Conservation (phyloP, 1,284 basidiomycete species). For the Tremellales sp. region DNA sequence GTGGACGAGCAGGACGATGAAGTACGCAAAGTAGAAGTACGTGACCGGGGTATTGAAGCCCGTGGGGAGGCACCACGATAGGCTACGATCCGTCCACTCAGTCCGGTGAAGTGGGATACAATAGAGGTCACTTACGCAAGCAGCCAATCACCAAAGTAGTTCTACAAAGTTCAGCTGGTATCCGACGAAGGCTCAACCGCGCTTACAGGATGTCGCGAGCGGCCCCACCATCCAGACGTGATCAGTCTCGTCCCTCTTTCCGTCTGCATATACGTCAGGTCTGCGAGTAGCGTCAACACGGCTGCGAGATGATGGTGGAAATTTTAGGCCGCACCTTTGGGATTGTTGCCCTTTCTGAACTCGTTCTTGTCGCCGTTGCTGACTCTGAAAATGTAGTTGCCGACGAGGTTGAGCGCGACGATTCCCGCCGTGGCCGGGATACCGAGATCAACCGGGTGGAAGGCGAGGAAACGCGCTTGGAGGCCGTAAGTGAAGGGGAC, state of each 20-base stretch:
- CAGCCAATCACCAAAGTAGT: constrained; percentile 64
- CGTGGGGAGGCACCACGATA: constrained; percentile 83
- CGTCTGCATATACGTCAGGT: constrained; percentile 78
- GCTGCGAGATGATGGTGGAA: background rate
- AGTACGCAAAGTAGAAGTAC: constrained; percentile 93
- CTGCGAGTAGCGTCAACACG: constrained; percentile 24
- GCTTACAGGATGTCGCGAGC: constrained; percentile 73
- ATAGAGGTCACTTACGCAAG: constrained; percentile 43
- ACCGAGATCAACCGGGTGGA: constrained; percentile 77
- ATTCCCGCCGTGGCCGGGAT: constrained; percentile 60
- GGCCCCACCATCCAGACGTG: constrained; percentile 96
- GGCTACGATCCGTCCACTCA: constrained; percentile 43
- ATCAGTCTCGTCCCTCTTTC: constrained; percentile 83
- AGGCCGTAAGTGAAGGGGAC: constrained; percentile 93
- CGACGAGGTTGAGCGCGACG: constrained; percentile 64
- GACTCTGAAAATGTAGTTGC: constrained; percentile 87
- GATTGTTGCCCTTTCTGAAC: constrained; percentile 89
- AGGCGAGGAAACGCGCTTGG: constrained; percentile 91
- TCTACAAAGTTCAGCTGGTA: constrained; percentile 39
- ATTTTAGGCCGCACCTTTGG: constrained; percentile 62
- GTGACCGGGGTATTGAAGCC: constrained; percentile 89
- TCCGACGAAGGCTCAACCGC: constrained; percentile 2
- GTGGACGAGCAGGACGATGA: constrained; percentile 84
- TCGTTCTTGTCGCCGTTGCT: constrained; percentile 94
- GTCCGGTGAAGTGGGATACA: background rate